Conservation (phyloP, 768 basidiomycete species). For the Tulasnella sp. region DNA sequence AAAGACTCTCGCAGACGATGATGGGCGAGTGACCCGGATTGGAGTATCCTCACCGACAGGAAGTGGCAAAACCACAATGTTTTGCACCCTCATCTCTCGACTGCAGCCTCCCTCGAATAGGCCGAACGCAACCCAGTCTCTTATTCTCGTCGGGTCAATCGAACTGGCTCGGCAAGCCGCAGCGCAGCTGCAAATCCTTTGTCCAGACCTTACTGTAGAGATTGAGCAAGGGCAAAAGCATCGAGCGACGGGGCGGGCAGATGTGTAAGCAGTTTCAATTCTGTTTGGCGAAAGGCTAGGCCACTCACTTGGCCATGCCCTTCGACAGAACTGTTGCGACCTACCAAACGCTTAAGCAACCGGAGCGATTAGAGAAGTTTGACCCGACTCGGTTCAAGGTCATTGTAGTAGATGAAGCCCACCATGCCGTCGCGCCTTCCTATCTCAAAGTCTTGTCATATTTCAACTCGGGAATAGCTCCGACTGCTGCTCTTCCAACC, state of each 20-base stretch:
- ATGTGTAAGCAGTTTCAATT: constrained; percentile 56
- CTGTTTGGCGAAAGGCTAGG: neutral
- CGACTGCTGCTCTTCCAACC: constrained; percentile 44
- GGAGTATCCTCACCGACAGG: constrained; percentile 85
- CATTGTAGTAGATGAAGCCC: constrained; percentile 88
- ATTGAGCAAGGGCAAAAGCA: constrained; percentile 84
- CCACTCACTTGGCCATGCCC: constrained; percentile 7
- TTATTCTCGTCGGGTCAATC: constrained; percentile 85
- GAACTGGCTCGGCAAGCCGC: constrained; percentile 89
- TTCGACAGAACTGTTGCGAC: constrained; percentile 72
- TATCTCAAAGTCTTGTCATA: constrained; percentile 80
- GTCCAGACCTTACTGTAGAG: constrained; percentile 76
- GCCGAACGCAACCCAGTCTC: constrained; percentile 50
- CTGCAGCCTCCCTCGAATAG: constrained; percentile 47
- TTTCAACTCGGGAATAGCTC: constrained; percentile 53
- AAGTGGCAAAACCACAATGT: constrained; percentile 86
- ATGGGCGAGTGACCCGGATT: constrained; percentile 63
- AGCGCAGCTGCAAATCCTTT: constrained; percentile 57
- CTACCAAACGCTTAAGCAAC: constrained; percentile 74
- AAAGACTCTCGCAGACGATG: constrained; percentile 49
- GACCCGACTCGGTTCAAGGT: constrained; percentile 62
- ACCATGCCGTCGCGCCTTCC: constrained; percentile 92
- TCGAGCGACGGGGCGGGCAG: constrained; percentile 71
- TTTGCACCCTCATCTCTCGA: constrained; percentile 72
- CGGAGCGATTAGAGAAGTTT: constrained; percentile 68